Evolutionary conservation across 768 basidiomycete genomes (phyloP).

Genomic region (Trametes cinnabarina): DNA sequence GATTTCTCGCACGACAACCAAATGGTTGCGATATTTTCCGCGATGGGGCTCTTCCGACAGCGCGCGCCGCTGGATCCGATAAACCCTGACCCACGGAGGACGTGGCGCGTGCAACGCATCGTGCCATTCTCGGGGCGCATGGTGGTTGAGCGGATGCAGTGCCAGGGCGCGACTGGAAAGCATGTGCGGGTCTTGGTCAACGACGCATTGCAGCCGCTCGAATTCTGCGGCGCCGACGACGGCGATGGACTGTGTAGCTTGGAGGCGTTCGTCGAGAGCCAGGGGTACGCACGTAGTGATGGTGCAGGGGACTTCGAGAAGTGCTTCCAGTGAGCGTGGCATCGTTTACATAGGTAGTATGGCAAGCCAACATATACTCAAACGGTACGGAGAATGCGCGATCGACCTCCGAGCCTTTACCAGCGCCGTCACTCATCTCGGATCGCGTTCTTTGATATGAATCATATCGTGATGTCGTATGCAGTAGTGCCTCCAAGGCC

Average conservation of each 20-base stretch:
- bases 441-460: constrained; percentile 34
- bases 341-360: constrained; percentile 52
- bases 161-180: constrained; percentile 29
- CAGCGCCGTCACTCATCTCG: too few species aligned
- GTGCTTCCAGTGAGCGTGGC: constrained; percentile 37
- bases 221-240: constrained; percentile 52
- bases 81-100: constrained; percentile 21
- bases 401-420: constrained; percentile 2
- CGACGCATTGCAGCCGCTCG: constrained; percentile 62
- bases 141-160: constrained; percentile 68
- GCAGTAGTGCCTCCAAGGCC: too few species aligned
- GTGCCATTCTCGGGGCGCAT: constrained; percentile 76
- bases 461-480: too few species aligned
- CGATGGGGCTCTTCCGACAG: constrained; percentile 46
- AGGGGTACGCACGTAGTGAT: constrained; percentile 61
- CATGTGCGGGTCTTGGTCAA: constrained; percentile 79
- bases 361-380: constrained; percentile 40
- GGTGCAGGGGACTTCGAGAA: constrained; percentile 72
- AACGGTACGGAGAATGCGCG: constrained; percentile 43
- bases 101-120: constrained; percentile 57
- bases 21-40: constrained; percentile 72
- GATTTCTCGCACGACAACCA: constrained; percentile 89
- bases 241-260: constrained; percentile 67
- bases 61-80: constrained; percentile 26
- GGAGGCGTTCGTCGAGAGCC: constrained; percentile 65